Percentiles rank a stretch among this genome's conserved stretches.
Evolutionary conservation across 805 yeast genomes (phyloP).

Genomic region (Metschnikowia aberdeeniae): DNA sequence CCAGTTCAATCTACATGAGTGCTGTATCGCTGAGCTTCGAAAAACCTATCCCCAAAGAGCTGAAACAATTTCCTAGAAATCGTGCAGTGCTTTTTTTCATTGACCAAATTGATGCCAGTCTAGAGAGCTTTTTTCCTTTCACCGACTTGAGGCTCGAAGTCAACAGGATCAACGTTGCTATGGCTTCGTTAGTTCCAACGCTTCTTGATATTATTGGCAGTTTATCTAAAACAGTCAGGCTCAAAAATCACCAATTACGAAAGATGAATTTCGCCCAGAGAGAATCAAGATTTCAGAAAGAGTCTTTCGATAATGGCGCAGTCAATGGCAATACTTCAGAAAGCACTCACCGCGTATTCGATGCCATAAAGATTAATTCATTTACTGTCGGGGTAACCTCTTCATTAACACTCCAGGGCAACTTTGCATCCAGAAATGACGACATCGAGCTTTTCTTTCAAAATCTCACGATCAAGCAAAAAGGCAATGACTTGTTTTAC

Average conservation of each 20-base stretch:
- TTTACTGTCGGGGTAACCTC: conserved; percentile 45
- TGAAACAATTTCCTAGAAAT: neutral
- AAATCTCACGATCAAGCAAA: conserved; percentile 40
- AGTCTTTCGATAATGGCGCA: conserved; percentile 7
- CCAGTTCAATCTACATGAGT: conserved; percentile 75
- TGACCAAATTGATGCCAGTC: conserved; percentile 38
- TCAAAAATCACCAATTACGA: conserved; percentile 28
- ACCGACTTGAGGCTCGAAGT: conserved; percentile 37
- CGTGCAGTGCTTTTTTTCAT: conserved; percentile 26
- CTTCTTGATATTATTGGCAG: conserved; percentile 34
- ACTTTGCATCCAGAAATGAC: conserved; percentile 32
- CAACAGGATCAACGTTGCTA: conserved; percentile 40
- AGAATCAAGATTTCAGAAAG: neutral
- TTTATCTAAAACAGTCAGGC: conserved; percentile 31
- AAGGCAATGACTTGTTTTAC: conserved; percentile 36
- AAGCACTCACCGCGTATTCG: neutral
- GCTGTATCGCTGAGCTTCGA: conserved; percentile 56
- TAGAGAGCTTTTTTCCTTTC: conserved; percentile 43
- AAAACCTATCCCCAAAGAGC: neutral
- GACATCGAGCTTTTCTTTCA: conserved; percentile 22
- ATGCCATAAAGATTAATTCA: conserved; percentile 29
- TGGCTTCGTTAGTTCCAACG: conserved; percentile 41
- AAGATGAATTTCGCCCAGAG: conserved; percentile 10
- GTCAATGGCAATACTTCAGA: conserved; percentile 5
- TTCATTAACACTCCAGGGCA: conserved; percentile 39